A percentile compares a stretch with the other conserved stretches of the same genome.
These are phyloP conservation scores for Epichloe hybrida DNA, from an alignment of 2,329 filamentous ascomycete genomes.

Conservation along the genomic window DNA sequence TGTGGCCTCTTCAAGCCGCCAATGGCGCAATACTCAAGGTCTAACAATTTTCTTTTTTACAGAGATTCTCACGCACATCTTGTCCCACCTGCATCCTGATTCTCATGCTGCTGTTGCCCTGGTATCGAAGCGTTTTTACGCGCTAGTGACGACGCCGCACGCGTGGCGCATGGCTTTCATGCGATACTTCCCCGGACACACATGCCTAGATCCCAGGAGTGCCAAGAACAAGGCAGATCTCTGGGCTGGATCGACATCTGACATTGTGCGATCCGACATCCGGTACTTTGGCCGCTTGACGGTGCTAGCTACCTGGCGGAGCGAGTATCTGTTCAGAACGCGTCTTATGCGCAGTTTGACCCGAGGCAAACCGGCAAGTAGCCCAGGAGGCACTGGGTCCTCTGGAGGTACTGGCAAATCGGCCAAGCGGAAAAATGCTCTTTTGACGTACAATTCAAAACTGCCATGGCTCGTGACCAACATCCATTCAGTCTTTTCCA, in stretches of 20 bases:
- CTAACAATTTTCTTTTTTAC: slow-evolving; percentile 3
- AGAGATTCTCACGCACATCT: slow-evolving; percentile 86
- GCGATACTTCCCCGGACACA: slow-evolving; percentile 71
- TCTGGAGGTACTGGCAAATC: slow-evolving; percentile 35
- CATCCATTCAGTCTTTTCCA: slow-evolving; percentile 62
- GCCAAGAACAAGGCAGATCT: slow-evolving; percentile 23
- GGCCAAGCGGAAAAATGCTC: slow-evolving; percentile 55
- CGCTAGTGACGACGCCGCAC: slow-evolving; percentile 77
- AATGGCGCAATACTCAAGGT: neutral
- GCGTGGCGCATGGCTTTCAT: slow-evolving; percentile 89
- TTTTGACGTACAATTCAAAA: slow-evolving; percentile 76
- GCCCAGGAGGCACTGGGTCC: slow-evolving; percentile 35
- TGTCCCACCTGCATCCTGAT: slow-evolving; percentile 79
- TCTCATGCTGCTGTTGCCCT: slow-evolving; percentile 72
- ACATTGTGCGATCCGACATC: slow-evolving; percentile 53
- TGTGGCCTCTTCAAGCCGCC: neutral
- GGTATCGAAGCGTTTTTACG: slow-evolving; percentile 78
- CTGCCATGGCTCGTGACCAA: slow-evolving; percentile 67
- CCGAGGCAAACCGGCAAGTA: slow-evolving; percentile 63
- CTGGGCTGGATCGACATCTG: slow-evolving; percentile 33
- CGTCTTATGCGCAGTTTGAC: slow-evolving; percentile 68
- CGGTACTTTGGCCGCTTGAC: slow-evolving; percentile 75
- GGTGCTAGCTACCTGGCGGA: slow-evolving; percentile 80
- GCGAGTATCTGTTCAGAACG: slow-evolving; percentile 84
- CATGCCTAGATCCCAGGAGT: slow-evolving; percentile 22